A percentile compares a stretch with the other conserved stretches of the same genome.
Conservation (phyloP, 371 early-diverging fungal genomes). For the Lichtheimia ornata region DNA sequence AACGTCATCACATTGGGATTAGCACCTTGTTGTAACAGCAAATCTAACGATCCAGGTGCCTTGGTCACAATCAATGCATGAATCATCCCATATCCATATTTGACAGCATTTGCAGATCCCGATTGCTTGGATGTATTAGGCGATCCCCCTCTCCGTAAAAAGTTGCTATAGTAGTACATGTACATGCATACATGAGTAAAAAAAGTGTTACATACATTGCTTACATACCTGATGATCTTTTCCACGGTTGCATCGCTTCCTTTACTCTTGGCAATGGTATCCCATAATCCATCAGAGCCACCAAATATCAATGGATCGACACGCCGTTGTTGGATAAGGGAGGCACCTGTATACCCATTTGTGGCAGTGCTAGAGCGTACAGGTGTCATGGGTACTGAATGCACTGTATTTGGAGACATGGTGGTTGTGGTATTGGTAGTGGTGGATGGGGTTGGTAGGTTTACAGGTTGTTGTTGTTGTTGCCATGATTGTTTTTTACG, state of each 20-base stretch:
- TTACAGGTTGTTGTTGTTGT: conserved; percentile 7
- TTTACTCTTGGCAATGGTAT: conserved; percentile 35
- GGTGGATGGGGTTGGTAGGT: no score
- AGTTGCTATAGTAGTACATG: conserved; percentile 27
- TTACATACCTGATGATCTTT: conserved; percentile 39
- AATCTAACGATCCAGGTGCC: conserved; percentile 30
- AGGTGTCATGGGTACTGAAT: conserved; percentile 26
- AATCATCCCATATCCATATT: conserved; percentile 51
- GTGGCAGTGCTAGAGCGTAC: conserved; percentile 28
- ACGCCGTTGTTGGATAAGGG: conserved; percentile 34
- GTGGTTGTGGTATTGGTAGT: no score
- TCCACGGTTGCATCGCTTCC: conserved; percentile 43
- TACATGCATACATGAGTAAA: neutral
- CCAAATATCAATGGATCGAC: conserved; percentile 45
- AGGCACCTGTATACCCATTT: conserved; percentile 19
- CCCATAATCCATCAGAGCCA: conserved; percentile 50
- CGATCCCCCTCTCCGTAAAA: conserved; percentile 46
- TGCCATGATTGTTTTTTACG: conserved; percentile 8
- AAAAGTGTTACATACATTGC: neutral
- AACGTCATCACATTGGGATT: conserved; percentile 40
- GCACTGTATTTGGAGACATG: conserved; percentile 2
- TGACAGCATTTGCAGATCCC: conserved; percentile 27
- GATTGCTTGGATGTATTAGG: conserved; percentile 50
- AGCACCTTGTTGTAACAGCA: conserved; percentile 46
- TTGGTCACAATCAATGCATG: conserved; percentile 46